A percentile compares a stretch with the other conserved stretches of the same genome.
Conservation (phyloP, 2,329 filamentous ascomycete genomes). For the Falciphora oryzae region DNA sequence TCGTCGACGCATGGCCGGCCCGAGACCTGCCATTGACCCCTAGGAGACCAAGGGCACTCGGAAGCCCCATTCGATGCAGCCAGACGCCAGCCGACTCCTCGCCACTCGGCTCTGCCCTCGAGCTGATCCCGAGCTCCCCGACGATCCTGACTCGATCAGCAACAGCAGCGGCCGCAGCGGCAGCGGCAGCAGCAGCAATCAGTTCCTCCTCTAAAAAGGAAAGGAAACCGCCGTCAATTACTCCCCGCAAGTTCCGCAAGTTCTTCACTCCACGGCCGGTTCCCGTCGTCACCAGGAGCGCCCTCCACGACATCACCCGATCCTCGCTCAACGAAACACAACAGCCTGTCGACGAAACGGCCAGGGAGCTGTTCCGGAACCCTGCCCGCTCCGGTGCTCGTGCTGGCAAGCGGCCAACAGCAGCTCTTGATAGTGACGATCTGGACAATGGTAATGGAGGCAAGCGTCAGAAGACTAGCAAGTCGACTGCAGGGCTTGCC, state of each 20-base stretch:
- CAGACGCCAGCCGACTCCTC: not conserved
- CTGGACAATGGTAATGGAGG: constrained; percentile 7
- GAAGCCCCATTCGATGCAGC: not conserved
- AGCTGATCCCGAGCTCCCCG: constrained; percentile 17
- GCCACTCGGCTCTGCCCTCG: not conserved
- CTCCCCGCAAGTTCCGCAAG: constrained; percentile 45
- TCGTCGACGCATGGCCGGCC: not conserved
- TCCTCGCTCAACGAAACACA: constrained; percentile 34
- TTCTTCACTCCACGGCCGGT: constrained; percentile 45
- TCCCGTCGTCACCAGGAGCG: constrained; percentile 32
- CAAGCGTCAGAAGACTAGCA: constrained; percentile 3
- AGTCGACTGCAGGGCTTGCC: constrained; percentile 1
- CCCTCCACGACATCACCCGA: constrained; percentile 35
- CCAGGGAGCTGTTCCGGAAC: not conserved
- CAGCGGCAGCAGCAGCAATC: constrained; percentile 11
- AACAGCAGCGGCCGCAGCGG: not conserved
- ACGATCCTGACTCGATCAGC: not conserved
- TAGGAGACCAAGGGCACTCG: not conserved
- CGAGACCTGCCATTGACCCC: not conserved
- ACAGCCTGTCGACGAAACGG: not conserved
- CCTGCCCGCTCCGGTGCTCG: not conserved
- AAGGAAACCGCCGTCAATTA: constrained; percentile 45
- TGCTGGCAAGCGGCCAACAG: not conserved
- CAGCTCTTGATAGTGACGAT: constrained; percentile 1
- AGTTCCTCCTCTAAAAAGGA: constrained; percentile 31